These are phyloP conservation scores for Herpotrichia juniperi DNA, from an alignment of 2,329 filamentous ascomycete species.

Conservation along the genomic window DNA sequence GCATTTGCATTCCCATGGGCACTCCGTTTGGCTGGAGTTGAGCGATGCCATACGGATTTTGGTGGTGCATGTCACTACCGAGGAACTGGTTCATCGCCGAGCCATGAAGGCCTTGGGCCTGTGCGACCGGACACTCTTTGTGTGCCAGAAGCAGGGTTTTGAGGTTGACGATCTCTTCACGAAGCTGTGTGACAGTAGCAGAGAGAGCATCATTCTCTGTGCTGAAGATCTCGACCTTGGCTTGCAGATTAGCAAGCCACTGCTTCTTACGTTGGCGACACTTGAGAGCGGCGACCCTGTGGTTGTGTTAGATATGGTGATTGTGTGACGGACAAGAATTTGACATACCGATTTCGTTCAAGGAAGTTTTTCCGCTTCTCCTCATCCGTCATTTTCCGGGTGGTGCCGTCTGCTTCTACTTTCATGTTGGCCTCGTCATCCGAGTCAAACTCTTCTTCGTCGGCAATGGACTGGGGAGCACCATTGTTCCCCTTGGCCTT, in stretches of 20 bases:
- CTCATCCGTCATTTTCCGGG: slow-evolving; percentile 94
- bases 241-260: slow-evolving; percentile 93
- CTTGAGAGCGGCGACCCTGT: slow-evolving; percentile 91
- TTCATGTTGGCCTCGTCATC: slow-evolving; percentile 41
- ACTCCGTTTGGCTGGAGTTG: slow-evolving; percentile 49
- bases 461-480: slow-evolving; percentile 53
- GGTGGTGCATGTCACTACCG: slow-evolving; percentile 51
- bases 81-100: slow-evolving; percentile 58
- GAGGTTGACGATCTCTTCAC: slow-evolving; percentile 92
- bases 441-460: slow-evolving; percentile 62
- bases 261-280: slow-evolving; percentile 99
- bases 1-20: slow-evolving; percentile 42
- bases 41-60: slow-evolving; percentile 58
- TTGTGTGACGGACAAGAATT: neutral
- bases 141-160: slow-evolving; percentile 93
- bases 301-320: slow-evolving; percentile 26
- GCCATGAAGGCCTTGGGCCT: slow-evolving; percentile 74
- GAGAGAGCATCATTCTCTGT: slow-evolving; percentile 89
- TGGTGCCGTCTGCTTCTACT: slow-evolving; percentile 56
- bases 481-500: slow-evolving; percentile 69
- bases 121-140: slow-evolving; percentile 93
- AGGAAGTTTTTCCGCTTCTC: slow-evolving; percentile 99
- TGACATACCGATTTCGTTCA: slow-evolving; percentile 85
- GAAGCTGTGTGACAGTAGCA: slow-evolving; percentile 79
- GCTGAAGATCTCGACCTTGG: slow-evolving; percentile 91